Evolutionary conservation across 768 basidiomycete genomes (phyloP).

Genomic region (Russula vinacea): DNA sequence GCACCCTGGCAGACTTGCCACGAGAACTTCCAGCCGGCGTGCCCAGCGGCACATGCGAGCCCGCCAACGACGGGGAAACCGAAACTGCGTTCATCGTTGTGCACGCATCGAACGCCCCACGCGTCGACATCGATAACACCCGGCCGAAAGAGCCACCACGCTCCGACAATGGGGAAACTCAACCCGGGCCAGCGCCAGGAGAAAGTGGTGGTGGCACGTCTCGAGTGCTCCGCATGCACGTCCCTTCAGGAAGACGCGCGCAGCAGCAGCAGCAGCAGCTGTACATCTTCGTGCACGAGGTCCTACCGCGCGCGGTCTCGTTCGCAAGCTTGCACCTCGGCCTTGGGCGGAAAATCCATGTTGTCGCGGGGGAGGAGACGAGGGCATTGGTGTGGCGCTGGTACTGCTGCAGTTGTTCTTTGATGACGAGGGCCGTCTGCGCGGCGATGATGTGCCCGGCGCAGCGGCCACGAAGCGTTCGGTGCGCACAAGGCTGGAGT

Average conservation of each 20-base stretch:
- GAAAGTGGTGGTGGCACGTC: neutral
- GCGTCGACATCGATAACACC: neutral
- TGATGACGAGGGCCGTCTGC: slow-evolving; percentile 45
- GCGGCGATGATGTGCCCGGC: neutral
- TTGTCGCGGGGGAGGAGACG: slow-evolving; percentile 59
- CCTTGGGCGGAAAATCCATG: slow-evolving; percentile 45
- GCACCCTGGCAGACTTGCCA: slow-evolving; percentile 37
- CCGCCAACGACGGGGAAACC: slow-evolving; percentile 1
- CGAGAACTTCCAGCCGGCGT: slow-evolving; percentile 16
- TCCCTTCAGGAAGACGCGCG: slow-evolving; percentile 51
- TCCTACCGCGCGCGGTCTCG: slow-evolving; percentile 48
- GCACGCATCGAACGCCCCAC: slow-evolving; percentile 14
- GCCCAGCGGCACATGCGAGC: neutral
- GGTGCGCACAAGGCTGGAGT: slow-evolving; percentile 75
- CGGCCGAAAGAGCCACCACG: neutral
- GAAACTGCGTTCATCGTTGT: slow-evolving; percentile 38
- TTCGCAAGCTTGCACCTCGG: slow-evolving; percentile 47
- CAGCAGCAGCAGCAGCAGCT: too few relatives aligned
- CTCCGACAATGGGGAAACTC: neutral
- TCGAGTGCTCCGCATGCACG: slow-evolving; percentile 33
- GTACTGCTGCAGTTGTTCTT: slow-evolving; percentile 59
- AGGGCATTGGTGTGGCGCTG: slow-evolving; percentile 60
- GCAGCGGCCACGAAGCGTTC: slow-evolving; percentile 49
- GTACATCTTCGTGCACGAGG: slow-evolving; percentile 45
- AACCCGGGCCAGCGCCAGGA: neutral